A percentile compares a stretch with the other conserved stretches of the same genome.
Evolutionary conservation across 495 filamentous ascomycete species (phyloP).

Genomic region (Clohesyomyces aquaticus): DNA sequence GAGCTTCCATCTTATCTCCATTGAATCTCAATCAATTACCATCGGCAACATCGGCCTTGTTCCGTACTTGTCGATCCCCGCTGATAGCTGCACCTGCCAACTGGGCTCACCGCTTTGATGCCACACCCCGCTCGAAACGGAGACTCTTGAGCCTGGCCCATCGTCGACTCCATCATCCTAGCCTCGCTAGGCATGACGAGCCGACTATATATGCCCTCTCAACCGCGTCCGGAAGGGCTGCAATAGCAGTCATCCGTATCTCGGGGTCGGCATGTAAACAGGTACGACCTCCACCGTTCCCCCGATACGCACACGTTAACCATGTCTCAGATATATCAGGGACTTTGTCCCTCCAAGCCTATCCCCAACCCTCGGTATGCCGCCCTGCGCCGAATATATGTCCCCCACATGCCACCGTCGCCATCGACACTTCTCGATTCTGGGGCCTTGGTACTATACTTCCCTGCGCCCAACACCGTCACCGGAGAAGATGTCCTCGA

Average conservation of each 20-base stretch:
- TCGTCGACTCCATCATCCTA: conserved; percentile 9
- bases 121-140: neutral
- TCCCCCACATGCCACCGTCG: conserved; percentile 53
- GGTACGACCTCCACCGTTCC: conserved; percentile 4
- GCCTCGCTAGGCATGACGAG: conserved; percentile 8
- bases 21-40: no score
- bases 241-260: conserved; percentile 87
- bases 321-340: conserved; percentile 67
- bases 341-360: conserved; percentile 68
- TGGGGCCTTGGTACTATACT: conserved; percentile 81
- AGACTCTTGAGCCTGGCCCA: conserved; percentile 3
- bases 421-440: conserved; percentile 70
- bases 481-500: conserved; percentile 94
- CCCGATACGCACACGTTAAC: neutral
- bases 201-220: conserved; percentile 90
- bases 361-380: conserved; percentile 76
- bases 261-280: conserved; percentile 70
- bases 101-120: neutral
- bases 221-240: conserved; percentile 81
- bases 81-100: neutral
- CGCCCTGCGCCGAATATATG: conserved; percentile 73
- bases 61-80: no score
- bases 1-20: conserved; percentile 29
- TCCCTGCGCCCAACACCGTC: conserved; percentile 78
- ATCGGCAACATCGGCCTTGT: no score